Evolutionary conservation across 768 basidiomycete species (phyloP).

Genomic region (Kondoa malvinella): DNA sequence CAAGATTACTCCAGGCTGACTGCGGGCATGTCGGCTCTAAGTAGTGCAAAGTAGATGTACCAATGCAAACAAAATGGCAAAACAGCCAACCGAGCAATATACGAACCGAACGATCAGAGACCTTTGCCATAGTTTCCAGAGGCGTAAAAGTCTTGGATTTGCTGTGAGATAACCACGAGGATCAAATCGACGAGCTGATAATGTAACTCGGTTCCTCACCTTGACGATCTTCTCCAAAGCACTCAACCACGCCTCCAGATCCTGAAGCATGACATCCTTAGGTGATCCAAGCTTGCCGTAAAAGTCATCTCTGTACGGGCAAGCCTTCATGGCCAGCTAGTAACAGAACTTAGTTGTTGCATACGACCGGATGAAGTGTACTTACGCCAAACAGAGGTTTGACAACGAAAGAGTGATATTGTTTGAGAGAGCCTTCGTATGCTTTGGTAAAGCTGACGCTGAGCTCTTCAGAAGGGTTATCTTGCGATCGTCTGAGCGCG

Average conservation of each 20-base stretch:
- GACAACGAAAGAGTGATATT: slow-evolving; percentile 64
- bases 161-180: no score
- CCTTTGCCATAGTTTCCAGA: background rate
- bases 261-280: slow-evolving; percentile 37
- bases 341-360: background rate
- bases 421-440: slow-evolving; percentile 66
- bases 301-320: slow-evolving; percentile 46
- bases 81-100: no score
- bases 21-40: background rate
- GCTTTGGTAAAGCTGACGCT: slow-evolving; percentile 55
- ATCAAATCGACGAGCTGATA: background rate
- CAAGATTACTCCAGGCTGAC: slow-evolving; percentile 68
- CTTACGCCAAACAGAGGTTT: slow-evolving; percentile 43
- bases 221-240: slow-evolving; percentile 40
- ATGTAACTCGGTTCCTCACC: background rate
- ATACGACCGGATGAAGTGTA: slow-evolving; percentile 14
- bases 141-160: background rate
- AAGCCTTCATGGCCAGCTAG: slow-evolving; percentile 52
- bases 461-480: slow-evolving; percentile 51
- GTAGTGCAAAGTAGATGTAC: no score
- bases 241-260: slow-evolving; percentile 42
- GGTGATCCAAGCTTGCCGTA: slow-evolving; percentile 43
- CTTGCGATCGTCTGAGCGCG: slow-evolving; percentile 55
- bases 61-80: no score
- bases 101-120: background rate